Conservation (phyloP, 768 basidiomycete genomes). For the Auriscalpium microsporum region DNA sequence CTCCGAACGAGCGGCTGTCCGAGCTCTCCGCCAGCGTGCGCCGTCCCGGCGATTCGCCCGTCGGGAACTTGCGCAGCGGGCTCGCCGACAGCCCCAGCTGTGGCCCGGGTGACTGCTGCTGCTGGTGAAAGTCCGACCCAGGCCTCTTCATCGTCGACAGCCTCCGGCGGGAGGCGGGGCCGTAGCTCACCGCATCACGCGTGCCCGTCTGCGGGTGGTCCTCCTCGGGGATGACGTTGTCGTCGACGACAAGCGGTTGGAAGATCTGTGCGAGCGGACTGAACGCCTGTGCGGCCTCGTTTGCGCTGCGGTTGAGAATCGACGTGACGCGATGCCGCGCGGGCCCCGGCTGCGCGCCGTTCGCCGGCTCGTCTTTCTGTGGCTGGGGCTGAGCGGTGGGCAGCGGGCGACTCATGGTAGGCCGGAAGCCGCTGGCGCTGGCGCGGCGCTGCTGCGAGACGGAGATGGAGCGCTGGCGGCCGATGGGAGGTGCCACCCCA, state of each 20-base stretch:
- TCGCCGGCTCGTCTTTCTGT: background rate
- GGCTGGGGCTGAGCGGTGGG: background rate
- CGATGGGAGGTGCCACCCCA: slow-evolving; percentile 17
- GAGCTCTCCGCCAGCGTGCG: slow-evolving; percentile 20
- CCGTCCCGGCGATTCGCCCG: slow-evolving; percentile 3
- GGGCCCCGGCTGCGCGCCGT: background rate
- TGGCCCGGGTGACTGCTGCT: too few species aligned
- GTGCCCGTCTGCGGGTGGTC: slow-evolving; percentile 5
- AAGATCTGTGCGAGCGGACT: slow-evolving; percentile 73
- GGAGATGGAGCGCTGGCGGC: slow-evolving; percentile 26
- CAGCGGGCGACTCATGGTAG: background rate
- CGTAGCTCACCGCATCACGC: slow-evolving; percentile 27
- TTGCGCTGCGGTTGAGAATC: slow-evolving; percentile 30
- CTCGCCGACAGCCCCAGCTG: background rate
- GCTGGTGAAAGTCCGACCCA: background rate
- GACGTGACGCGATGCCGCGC: slow-evolving; percentile 37
- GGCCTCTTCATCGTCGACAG: slow-evolving; percentile 23
- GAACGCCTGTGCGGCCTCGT: slow-evolving; percentile 30
- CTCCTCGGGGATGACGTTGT: slow-evolving; percentile 29
- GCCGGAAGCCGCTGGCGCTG: background rate
- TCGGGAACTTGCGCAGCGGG: slow-evolving; percentile 15
- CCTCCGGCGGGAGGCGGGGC: slow-evolving; percentile 31
- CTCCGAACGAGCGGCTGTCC: slow-evolving; percentile 12
- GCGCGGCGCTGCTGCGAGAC: slow-evolving; percentile 7
- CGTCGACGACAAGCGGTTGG: slow-evolving; percentile 55